Evolutionary conservation across 257 asterid genomes (phyloP).

Genomic region (Verbena officinalis): DNA sequence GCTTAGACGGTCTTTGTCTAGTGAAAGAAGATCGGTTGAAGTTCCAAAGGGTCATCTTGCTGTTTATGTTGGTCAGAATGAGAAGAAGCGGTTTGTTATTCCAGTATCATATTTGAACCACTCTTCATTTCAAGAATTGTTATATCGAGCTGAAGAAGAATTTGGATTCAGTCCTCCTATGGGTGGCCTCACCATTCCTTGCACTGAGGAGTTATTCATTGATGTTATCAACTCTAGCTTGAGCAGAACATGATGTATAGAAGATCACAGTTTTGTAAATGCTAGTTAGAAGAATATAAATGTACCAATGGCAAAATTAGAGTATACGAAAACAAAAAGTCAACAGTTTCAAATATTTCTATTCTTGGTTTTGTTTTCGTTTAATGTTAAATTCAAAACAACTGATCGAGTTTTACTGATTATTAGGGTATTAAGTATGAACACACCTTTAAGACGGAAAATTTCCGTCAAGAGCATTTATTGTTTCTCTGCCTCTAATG

Average conservation of each 20-base stretch:
- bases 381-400: too few relatives aligned
- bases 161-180: conserved; percentile 39
- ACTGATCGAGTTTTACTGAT: too few relatives aligned
- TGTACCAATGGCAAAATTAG: too few relatives aligned
- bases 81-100: conserved; percentile 36
- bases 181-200: conserved; percentile 49
- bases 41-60: conserved; percentile 40
- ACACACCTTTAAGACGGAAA: too few relatives aligned
- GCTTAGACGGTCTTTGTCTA: conserved; percentile 35
- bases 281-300: too few relatives aligned
- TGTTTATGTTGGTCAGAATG: conserved; percentile 42
- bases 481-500: too few relatives aligned
- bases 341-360: too few relatives aligned
- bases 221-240: background rate
- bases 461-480: too few relatives aligned
- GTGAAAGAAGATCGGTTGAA: background rate
- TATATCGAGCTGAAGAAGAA: conserved; percentile 37
- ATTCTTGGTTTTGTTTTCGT: too few relatives aligned
- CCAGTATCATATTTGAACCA: conserved; percentile 45
- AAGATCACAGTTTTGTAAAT: too few relatives aligned
- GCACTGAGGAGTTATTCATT: conserved; percentile 33
- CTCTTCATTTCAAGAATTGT: conserved; percentile 39
- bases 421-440: too few relatives aligned
- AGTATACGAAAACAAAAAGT: too few relatives aligned
- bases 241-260: conserved; percentile 11